Base-by-base conservation (phyloP, 345 rosid species). In the Kernera saxatilis region DNA sequence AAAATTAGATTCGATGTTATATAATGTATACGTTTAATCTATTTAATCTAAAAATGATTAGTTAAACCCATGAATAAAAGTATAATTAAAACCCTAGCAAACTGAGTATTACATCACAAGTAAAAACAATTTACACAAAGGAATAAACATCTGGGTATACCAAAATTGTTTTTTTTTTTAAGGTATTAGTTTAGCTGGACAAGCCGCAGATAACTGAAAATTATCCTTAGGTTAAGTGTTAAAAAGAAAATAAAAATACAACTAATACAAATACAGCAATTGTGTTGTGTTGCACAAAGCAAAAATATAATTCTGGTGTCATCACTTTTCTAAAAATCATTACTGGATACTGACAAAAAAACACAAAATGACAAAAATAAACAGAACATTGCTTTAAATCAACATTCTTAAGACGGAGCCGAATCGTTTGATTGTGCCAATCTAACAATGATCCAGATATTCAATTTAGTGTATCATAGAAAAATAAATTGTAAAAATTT, bases 301-400 rank as follows among this genome's bases (percentile, higher is more conserved):
- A 48, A 25, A 58, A 25, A 8, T 39, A 50, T 7, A 25, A 37
- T 29, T 23, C 2, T 49, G 25, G 53, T 60, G 50, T 13, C 58
- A 49, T 41, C 50, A 39, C 5, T 40, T 60, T 40, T n/a, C 30
- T 22, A 19, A 40, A 58, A 70, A 59, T 26, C 13, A 70, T 26
- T 17, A 29, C 23, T 13, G 15, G 39, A 7, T 36, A 70, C 49
- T 58, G 40, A 27, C 53, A 17, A 60, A 60, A 50, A 60, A 61
- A 29, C 62, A 71, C 26, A 71, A 71, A 61, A 21, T 61, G 69
- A 71, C 69, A 61, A 61, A 71, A 3, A 39, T 27, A 60, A n/a
- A 59, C 67, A 70, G 40, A 3, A 36, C 67, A 48, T 41, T 61
- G 62, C 69, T 61, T 51, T 62, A 21, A 30, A 59, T 49, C 17